These are phyloP conservation scores for Cyathus striatus DNA, from an alignment of 768 basidiomycete species.

Conservation along the genomic window DNA sequence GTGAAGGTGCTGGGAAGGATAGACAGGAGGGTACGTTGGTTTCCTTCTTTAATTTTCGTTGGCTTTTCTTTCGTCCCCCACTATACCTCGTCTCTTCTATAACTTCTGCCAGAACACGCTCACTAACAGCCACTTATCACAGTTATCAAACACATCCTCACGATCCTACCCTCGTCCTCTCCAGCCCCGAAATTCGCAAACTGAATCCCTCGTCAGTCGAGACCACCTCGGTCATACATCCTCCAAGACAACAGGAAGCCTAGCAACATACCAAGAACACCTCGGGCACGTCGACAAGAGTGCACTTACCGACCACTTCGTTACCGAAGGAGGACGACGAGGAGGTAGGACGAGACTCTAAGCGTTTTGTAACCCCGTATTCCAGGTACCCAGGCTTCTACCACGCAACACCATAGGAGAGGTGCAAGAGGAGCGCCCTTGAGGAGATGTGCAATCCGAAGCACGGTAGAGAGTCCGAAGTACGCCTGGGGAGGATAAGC, in stretches of 20 bases:
- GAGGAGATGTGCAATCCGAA: constrained; percentile 2
- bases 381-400: constrained; percentile 23
- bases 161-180: constrained; percentile 75
- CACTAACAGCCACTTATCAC: constrained; percentile 82
- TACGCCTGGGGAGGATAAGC: neutral
- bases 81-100: constrained; percentile 24
- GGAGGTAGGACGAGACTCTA: constrained; percentile 27
- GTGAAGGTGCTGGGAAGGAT: constrained; percentile 52
- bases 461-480: constrained; percentile 11
- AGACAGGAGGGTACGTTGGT: constrained; percentile 53
- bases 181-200: no score
- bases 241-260: constrained; percentile 61
- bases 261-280: constrained; percentile 61
- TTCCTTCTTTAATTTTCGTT: no score
- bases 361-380: constrained; percentile 30
- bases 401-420: constrained; percentile 31
- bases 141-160: constrained; percentile 89
- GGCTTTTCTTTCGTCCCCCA: neutral
- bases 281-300: constrained; percentile 65
- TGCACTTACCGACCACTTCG: constrained; percentile 64
- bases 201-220: no score
- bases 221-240: constrained; percentile 80
- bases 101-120: constrained; percentile 81
- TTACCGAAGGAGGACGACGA: constrained; percentile 34
- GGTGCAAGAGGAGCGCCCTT: constrained; percentile 7